Percentiles rank a stretch among this genome's conserved stretches.
These are phyloP conservation scores for Gastrolobium bilobum DNA, from an alignment of 306 rosid genomes.

Conservation along the genomic window DNA sequence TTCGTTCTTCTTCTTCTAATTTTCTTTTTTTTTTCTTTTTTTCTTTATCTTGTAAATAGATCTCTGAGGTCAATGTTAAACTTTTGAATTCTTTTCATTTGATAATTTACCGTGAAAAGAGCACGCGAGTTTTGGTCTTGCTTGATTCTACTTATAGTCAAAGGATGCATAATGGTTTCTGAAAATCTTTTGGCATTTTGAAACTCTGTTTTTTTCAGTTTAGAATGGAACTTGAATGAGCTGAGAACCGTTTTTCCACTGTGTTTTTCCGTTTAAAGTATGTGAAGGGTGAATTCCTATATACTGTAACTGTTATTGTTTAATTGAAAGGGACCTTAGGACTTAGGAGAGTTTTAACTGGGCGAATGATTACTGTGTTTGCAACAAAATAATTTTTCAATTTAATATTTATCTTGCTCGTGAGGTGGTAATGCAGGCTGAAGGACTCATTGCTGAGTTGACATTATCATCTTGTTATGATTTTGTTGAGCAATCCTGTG, in stretches of 20 bases:
- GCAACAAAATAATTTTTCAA: not conserved
- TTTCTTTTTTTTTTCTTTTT: too few relatives aligned
- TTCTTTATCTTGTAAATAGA: too few relatives aligned
- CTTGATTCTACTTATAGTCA: constrained; percentile 21
- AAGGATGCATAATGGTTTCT: constrained; percentile 6
- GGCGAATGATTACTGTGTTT: constrained; percentile 14
- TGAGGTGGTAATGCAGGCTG: constrained; percentile 77
- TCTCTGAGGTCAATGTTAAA: constrained; percentile 6
- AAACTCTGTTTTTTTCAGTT: constrained; percentile 3
- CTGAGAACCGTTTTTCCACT: not conserved
- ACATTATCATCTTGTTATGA: constrained; percentile 82
- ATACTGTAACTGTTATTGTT: not conserved
- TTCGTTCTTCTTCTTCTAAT: too few relatives aligned
- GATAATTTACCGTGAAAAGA: not conserved
- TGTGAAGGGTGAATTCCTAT: constrained; percentile 28
- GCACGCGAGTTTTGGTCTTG: constrained; percentile 25
- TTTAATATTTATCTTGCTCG: constrained; percentile 26
- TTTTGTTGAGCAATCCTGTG: constrained; percentile 83
- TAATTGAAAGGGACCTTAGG: constrained; percentile 4
- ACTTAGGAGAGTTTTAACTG: constrained; percentile 12
- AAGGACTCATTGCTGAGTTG: constrained; percentile 86
- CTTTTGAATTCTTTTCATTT: constrained; percentile 24
- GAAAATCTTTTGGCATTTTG: not conserved
- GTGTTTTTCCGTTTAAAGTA: constrained; percentile 15
- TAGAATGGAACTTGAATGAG: constrained; percentile 28